These are phyloP conservation scores for Ceratocystiopsis sp. DNA, from an alignment of 2,329 filamentous ascomycete genomes.

Conservation along the genomic window DNA sequence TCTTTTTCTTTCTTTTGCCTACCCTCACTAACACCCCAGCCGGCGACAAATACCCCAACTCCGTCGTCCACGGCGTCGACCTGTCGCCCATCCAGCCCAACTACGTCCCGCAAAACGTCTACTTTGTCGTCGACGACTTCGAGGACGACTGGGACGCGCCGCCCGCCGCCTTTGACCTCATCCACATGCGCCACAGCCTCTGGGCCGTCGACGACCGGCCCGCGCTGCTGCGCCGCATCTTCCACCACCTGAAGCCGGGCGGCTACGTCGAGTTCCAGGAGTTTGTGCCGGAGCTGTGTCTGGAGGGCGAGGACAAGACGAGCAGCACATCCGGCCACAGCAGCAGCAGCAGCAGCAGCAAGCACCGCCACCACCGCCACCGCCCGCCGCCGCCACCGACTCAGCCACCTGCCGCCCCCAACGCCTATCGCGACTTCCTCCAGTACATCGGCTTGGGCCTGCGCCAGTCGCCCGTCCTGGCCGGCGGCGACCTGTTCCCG, in stretches of 20 bases:
- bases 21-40: slow-evolving; percentile 17
- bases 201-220: slow-evolving; percentile 26
- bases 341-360: no score
- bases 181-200: slow-evolving; percentile 30
- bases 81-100: slow-evolving; percentile 35
- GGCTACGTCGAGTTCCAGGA: slow-evolving; percentile 34
- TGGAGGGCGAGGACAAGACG: slow-evolving; percentile 18
- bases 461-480: slow-evolving; percentile 12
- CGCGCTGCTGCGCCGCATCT: slow-evolving; percentile 24
- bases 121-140: slow-evolving; percentile 34
- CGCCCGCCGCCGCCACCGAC: slow-evolving; percentile 16
- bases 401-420: slow-evolving; percentile 20
- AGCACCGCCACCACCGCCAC: slow-evolving; percentile 11
- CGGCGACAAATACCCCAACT: slow-evolving; percentile 27
- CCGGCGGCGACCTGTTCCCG: slow-evolving; percentile 4
- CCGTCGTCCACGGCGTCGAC: slow-evolving; percentile 30
- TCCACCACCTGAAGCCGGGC: slow-evolving; percentile 31
- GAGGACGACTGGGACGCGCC: slow-evolving; percentile 33
- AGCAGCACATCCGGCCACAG: no score
- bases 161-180: slow-evolving; percentile 28
- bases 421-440: slow-evolving; percentile 29
- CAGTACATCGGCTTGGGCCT: slow-evolving; percentile 18
- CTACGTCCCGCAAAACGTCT: slow-evolving; percentile 32
- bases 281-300: slow-evolving; percentile 22
- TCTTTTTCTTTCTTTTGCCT: not conserved